Conservation (phyloP, 208 protist genomes). For the Porcisia hertigi region DNA sequence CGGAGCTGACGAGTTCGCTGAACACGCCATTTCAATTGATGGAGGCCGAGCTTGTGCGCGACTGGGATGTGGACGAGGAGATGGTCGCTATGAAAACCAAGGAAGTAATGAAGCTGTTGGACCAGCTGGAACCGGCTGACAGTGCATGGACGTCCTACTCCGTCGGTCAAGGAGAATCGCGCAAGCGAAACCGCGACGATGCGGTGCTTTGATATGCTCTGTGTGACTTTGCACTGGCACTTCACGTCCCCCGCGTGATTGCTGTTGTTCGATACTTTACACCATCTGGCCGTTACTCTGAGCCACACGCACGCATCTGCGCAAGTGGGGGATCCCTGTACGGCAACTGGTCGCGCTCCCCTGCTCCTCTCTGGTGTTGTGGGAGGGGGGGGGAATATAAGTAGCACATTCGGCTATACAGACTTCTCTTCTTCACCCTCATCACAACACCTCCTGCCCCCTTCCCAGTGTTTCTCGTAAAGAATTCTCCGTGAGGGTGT, state of each 20-base stretch:
- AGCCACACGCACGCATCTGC: background rate
- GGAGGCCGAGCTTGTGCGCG: constrained; percentile 64
- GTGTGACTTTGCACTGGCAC: background rate
- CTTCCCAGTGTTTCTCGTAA: too few species aligned
- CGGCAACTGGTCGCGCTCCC: background rate
- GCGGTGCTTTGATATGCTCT: background rate
- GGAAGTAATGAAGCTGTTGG: constrained; percentile 58
- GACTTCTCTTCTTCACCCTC: background rate
- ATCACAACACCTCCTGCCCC: too few species aligned
- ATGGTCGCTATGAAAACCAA: constrained; percentile 61
- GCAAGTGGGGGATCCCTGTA: background rate
- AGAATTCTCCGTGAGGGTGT: too few species aligned
- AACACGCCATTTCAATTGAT: constrained; percentile 69
- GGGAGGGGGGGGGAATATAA: background rate
- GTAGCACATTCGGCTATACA: background rate
- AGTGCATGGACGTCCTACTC: background rate
- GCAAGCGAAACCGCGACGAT: constrained; percentile 24
- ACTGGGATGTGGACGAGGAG: constrained; percentile 78
- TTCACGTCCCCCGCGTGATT: background rate
- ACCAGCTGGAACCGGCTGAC: constrained; percentile 27
- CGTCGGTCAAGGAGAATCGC: constrained; percentile 4
- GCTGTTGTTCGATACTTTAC: background rate
- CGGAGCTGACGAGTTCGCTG: constrained; percentile 62
- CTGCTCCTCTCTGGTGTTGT: background rate
- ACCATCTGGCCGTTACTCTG: background rate